Conservation (phyloP, 2,329 filamentous ascomycete genomes). For the Ceratocystis cubensis region DNA sequence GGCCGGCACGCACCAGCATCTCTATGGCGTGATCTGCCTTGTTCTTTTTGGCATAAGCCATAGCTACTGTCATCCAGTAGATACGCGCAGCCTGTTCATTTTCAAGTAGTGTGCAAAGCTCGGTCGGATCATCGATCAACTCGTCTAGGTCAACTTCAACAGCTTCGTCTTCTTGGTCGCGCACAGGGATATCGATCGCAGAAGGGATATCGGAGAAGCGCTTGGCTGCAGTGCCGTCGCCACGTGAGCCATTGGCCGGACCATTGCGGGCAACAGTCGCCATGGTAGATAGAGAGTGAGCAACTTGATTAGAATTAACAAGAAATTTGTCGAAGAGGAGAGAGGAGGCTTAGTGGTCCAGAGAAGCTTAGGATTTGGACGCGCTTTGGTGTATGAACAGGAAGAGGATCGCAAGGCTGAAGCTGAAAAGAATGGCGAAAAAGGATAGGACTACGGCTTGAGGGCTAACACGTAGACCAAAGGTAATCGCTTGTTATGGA, state of each 20-base stretch:
- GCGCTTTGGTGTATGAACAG: neutral
- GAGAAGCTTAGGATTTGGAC: neutral
- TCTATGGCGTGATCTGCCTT: conserved; percentile 77
- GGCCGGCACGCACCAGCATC: conserved; percentile 60
- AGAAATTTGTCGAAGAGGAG: neutral
- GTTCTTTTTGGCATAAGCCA: conserved; percentile 91
- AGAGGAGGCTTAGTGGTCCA: neutral
- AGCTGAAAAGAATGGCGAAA: conserved; percentile 4
- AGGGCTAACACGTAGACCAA: neutral
- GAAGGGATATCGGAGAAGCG: conserved; percentile 54
- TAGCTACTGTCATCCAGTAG: conserved; percentile 95
- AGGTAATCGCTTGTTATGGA: neutral
- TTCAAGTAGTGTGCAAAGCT: conserved; percentile 88
- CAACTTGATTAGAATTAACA: neutral
- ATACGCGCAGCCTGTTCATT: conserved; percentile 83
- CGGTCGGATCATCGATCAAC: conserved; percentile 82
- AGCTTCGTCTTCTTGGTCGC: conserved; percentile 54
- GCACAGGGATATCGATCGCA: conserved; percentile 54
- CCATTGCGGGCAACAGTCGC: conserved; percentile 30
- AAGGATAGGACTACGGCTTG: neutral
- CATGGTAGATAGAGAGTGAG: conserved; percentile 8
- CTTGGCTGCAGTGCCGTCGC: conserved; percentile 34
- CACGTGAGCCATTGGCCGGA: conserved; percentile 30
- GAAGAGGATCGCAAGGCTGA: conserved; percentile 8
- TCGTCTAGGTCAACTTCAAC: conserved; percentile 92